A percentile compares a stretch with the other conserved stretches of the same genome.
These are phyloP conservation scores for Hypoxylon sp. DNA, from an alignment of 2,329 filamentous ascomycete species.

Conservation along the genomic window DNA sequence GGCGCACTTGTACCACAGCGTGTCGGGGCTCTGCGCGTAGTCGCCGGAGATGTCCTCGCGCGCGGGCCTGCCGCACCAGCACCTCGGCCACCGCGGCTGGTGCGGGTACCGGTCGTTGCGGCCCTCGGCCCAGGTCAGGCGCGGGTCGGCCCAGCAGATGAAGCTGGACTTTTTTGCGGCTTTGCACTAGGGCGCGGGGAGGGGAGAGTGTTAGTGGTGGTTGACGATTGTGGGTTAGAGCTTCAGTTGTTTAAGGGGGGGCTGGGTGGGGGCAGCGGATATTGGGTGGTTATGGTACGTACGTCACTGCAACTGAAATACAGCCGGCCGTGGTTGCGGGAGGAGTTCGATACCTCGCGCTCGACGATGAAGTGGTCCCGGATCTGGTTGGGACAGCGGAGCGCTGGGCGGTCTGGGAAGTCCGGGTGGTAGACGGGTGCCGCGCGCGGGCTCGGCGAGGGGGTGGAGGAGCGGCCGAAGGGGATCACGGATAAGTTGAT, in stretches of 20 bases:
- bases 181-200: neutral
- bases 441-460: neutral
- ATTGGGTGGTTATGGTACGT: neutral
- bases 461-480: neutral
- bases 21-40: neutral
- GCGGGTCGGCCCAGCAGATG: constrained; percentile 40
- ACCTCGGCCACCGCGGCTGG: constrained; percentile 11
- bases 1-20: constrained; percentile 36
- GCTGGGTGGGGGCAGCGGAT: too few relatives aligned
- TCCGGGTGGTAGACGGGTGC: constrained; percentile 22
- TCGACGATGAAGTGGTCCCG: constrained; percentile 13
- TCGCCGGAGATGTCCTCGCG: constrained; percentile 33
- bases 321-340: constrained; percentile 16
- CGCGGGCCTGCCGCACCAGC: constrained; percentile 28
- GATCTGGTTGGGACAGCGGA: constrained; percentile 20
- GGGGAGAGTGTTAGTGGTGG: neutral
- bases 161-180: too few relatives aligned
- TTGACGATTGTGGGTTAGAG: neutral
- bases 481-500: constrained; percentile 17
- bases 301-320: constrained; percentile 31
- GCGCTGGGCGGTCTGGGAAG: constrained; percentile 25
- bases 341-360: neutral
- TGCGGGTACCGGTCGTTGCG: neutral
- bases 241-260: too few relatives aligned
- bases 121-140: constrained; percentile 1